Percentiles rank a stretch among this genome's conserved stretches.
phyloP scores from a whole-genome alignment of 495 filamentous ascomycete genomes.

The Neurospora sp. region DNA sequence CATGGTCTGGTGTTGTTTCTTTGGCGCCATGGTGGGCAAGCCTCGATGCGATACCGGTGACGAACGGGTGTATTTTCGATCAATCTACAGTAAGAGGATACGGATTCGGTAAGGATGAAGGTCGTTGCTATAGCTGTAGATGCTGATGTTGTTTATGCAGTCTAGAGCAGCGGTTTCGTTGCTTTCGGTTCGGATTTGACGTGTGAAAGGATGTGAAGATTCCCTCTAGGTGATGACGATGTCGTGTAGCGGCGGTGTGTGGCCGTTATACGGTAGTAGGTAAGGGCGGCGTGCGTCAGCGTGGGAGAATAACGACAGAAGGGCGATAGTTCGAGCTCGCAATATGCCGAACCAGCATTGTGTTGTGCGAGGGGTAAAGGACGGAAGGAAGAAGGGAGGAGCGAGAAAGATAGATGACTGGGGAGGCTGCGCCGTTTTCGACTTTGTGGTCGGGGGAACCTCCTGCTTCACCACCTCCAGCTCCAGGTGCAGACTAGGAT shows the following conservation, averaged over 20 bases:
- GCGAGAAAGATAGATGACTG: not conserved
- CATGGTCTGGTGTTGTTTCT: conserved; percentile 28
- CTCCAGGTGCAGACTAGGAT: not conserved
- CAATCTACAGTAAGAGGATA: not conserved
- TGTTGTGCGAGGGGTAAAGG: not conserved
- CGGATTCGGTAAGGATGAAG: not conserved
- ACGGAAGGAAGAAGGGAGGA: not conserved
- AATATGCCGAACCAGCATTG: not conserved
- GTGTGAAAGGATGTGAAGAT: not conserved
- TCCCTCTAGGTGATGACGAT: not conserved
- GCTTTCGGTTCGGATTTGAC: not conserved
- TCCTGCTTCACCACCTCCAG: not conserved
- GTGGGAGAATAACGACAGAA: not conserved
- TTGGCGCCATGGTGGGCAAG: conserved; percentile 19
- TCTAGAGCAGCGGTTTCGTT: not conserved
- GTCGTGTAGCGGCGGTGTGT: not conserved
- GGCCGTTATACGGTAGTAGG: not conserved
- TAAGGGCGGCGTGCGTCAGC: not conserved
- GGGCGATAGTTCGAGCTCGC: not conserved
- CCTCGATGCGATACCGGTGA: not conserved
- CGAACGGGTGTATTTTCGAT: not conserved
- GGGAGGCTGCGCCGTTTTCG: not conserved
- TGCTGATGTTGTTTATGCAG: not conserved
- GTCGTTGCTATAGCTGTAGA: not conserved
- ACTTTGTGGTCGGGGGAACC: not conserved